Conservation (phyloP, 164 flowering plant species). For the Sextonia rubra region DNA sequence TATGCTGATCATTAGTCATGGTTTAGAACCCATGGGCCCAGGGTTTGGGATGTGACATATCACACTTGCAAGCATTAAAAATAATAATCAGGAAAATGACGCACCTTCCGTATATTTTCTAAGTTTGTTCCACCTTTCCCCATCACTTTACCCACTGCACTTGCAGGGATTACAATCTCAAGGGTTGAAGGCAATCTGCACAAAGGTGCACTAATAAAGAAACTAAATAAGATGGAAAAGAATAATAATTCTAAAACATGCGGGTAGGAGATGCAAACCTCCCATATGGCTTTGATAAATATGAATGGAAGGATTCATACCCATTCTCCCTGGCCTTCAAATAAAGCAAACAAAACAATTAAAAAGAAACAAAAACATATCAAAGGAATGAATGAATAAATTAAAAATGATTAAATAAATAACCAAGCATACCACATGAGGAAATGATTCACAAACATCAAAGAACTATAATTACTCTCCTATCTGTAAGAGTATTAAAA, state of each 20-base stretch:
- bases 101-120: conserved; percentile 74
- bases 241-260: not conserved
- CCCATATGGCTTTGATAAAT: not conserved
- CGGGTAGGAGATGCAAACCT: not conserved
- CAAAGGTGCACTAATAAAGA: not conserved
- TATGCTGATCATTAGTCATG: too few relatives aligned
- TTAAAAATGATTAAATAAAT: too few relatives aligned
- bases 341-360: not conserved
- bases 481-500: too few relatives aligned
- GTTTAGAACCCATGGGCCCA: too few relatives aligned
- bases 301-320: not conserved
- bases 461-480: too few relatives aligned
- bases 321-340: not conserved
- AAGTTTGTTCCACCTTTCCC: conserved; percentile 86
- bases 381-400: too few relatives aligned
- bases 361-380: too few relatives aligned
- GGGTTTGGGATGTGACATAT: too few relatives aligned
- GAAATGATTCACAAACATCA: too few relatives aligned
- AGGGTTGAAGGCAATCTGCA: conserved; percentile 57
- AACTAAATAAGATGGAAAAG: not conserved
- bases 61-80: not conserved
- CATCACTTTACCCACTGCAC: conserved; percentile 84
- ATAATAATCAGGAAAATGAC: conserved; percentile 1
- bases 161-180: conserved; percentile 76
- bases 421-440: too few relatives aligned